Base-by-base conservation (phyloP, 352 stramenopile genomes). In the Phytophthora parvispora region DNA sequence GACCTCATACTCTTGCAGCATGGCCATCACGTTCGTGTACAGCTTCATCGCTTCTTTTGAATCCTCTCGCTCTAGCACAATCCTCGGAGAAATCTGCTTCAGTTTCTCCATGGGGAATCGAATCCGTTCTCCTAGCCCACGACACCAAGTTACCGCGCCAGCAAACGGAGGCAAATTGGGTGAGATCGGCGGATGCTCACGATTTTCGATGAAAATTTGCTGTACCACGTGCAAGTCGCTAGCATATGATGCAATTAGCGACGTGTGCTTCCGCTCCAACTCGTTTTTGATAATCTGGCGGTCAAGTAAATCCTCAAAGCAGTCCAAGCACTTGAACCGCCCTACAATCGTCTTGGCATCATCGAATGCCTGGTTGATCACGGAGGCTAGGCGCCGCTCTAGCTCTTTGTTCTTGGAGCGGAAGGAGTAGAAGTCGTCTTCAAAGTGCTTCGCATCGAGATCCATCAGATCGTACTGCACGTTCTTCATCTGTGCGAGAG, bases 301-400 rank as follows among this genome's bases (percentile, higher is more conserved):
- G 50, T 95, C 81, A 0, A 98, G 74, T 12, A 98, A 61, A 34
- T 93, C 91, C 38, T 95, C 86, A 57, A 98, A 98, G 64, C 87
- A 96, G 51, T 98, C 91, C 27, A 98, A 83, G 25, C 97, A 95
- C 54, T 97, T 97, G 63, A 98, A 97, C 7, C 89, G 69, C 0
- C 87, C 91, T 6, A 73, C 77, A 25, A 98, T 90, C 0, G 91
- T 98, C 59, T 92, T 95, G 24, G 90, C 90, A 76, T 98, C 95
- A 50, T 98, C 93, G 45, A 98, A 98, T 6, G 90, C 93, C 55
- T 98, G 94, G 34, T 93, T 93, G 25, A 98, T 90, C 7, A 98
- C 88, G 24, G 86, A 96, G 0, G 90, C 89, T 22, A 98, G 66
- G 3, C 93, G 79, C 0, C 89, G 74, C 72, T 98, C 90, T 6